Base-by-base conservation (phyloP, 1,139 yeast genomes). In the Torulaspora globosa region DNA sequence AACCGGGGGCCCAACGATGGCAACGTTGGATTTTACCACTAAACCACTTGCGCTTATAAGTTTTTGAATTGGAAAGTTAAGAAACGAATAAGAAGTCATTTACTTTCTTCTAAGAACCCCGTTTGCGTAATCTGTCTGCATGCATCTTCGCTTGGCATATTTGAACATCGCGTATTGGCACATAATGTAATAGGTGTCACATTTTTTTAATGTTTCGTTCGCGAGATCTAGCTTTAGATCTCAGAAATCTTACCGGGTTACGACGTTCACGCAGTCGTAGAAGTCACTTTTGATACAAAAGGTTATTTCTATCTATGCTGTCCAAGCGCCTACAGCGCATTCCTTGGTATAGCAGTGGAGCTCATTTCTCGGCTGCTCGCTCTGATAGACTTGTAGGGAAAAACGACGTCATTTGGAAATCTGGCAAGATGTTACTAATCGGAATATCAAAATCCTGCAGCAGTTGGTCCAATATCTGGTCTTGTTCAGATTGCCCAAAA, bases 401-500 rank as follows among this genome's bases (percentile, higher is more conserved):
- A 12, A 44, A 44, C 8, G 47, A 39, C 15, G 47, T 44, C 47
- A 44, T 39, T 32, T 44, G 36, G 29, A 44, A 44, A 35, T 44
- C 44, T 8, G 47, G 47, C 12, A 44, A 23, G 14, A 44, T 44
- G 23, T 39, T 44, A 31, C 39, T 44, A 10, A 44, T 26, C 3
- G 48, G 48, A n/a, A 44, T 41, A 16, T 44, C 54, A 33, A 51
- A 47, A 15, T 50, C 53, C 27, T 49, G 49, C 14, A 53, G 42
- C 23, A 53, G 45, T 33, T 46, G 51, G 30, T 51, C 49, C 12
- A 53, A 41, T 7, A 45, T 41, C 27, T 46, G 47, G 30, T 50
- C 50, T 8, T 54, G 49, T 28, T 53, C 51, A n/a, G 48, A 36
- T 11, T 31, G 34, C 3, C 21, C 21, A 16, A 18, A 18, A 6